Percentiles rank a stretch among this genome's conserved stretches.
These are phyloP conservation scores for Ailanthus altissimus DNA, from an alignment of 345 rosid species.

Conservation along the genomic window DNA sequence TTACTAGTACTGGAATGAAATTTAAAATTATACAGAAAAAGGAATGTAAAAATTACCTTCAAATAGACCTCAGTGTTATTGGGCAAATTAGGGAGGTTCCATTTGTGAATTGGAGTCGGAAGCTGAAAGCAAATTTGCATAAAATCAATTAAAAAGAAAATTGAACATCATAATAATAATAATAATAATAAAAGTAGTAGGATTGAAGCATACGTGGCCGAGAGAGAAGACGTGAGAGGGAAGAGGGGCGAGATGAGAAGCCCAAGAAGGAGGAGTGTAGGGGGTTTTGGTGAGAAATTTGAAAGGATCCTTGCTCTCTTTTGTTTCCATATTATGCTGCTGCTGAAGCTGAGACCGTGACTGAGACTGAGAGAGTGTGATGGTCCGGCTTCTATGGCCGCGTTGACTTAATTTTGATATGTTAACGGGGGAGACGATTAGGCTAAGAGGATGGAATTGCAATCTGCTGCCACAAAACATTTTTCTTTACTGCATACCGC, in stretches of 20 bases:
- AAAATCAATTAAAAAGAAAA: neutral
- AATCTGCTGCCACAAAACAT: neutral
- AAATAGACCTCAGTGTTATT: slow-evolving; percentile 84
- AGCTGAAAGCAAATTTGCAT: slow-evolving; percentile 31
- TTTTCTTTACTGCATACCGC: too few relatives aligned
- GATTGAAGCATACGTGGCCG: slow-evolving; percentile 47
- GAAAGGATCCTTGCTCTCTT: slow-evolving; percentile 18
- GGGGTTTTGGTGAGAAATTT: slow-evolving; percentile 56
- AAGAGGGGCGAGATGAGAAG: slow-evolving; percentile 59
- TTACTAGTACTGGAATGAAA: neutral
- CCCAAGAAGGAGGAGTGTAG: slow-evolving; percentile 72
- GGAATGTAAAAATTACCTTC: slow-evolving; percentile 45
- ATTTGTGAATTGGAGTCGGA: slow-evolving; percentile 94
- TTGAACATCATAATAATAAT: neutral
- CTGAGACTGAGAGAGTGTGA: neutral
- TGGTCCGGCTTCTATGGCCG: too few relatives aligned
- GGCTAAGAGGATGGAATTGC: neutral
- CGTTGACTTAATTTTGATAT: neutral
- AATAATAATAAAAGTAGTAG: neutral
- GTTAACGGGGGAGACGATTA: neutral
- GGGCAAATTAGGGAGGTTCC: too few relatives aligned
- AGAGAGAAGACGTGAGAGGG: slow-evolving; percentile 68
- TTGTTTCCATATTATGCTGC: slow-evolving; percentile 1
- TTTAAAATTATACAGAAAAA: neutral
- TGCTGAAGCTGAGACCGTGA: neutral